These are phyloP conservation scores for Tulasnella sp. DNA, from an alignment of 768 basidiomycete species.

Conservation along the genomic window DNA sequence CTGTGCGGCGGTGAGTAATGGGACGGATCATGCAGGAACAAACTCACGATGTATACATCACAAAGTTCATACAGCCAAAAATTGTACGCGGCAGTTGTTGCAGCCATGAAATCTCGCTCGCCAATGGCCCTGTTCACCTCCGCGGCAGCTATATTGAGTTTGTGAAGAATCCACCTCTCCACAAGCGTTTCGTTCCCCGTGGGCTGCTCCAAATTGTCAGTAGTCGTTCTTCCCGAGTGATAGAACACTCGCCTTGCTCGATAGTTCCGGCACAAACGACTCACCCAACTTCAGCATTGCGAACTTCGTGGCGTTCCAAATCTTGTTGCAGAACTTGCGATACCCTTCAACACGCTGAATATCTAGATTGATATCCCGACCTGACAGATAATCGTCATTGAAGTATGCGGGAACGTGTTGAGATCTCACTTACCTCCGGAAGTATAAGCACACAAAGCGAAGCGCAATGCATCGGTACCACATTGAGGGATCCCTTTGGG, in stretches of 20 bases:
- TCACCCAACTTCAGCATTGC: conserved; percentile 96
- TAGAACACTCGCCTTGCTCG: conserved; percentile 43
- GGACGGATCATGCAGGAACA: conserved; percentile 2
- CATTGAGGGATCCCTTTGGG: conserved; percentile 99
- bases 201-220: conserved; percentile 36
- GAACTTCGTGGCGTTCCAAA: conserved; percentile 98
- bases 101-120: conserved; percentile 85
- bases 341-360: conserved; percentile 94
- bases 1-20: conserved; percentile 31
- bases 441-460: conserved; percentile 90
- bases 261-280: conserved; percentile 60
- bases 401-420: background rate
- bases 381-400: conserved; percentile 29
- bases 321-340: conserved; percentile 99
- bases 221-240: background rate
- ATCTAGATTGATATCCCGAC: conserved; percentile 94
- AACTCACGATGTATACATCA: conserved; percentile 88
- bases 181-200: conserved; percentile 85
- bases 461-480: conserved; percentile 90
- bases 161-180: conserved; percentile 91
- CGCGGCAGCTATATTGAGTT: conserved; percentile 67
- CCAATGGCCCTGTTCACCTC: conserved; percentile 65
- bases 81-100: conserved; percentile 71
- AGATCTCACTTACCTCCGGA: conserved; percentile 49
- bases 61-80: conserved; percentile 99